Conservation (phyloP, 208 protist species). For the Acanthamoeba quina region DNA sequence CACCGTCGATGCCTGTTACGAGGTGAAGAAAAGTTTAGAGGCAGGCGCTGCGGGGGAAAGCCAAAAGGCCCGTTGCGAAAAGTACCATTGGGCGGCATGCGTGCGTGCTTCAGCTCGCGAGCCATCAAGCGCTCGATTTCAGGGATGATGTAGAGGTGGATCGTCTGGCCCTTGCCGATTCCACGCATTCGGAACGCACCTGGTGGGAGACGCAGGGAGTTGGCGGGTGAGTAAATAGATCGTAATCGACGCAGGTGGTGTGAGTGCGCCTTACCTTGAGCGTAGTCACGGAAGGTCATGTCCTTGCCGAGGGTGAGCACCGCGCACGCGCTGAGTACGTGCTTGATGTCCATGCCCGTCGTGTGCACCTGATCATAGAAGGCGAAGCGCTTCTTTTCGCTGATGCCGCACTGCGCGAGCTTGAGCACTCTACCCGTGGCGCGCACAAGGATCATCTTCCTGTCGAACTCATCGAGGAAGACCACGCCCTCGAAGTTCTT, state of each 20-base stretch:
- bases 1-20: background rate
- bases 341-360: conserved; percentile 97
- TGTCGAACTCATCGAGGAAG: conserved; percentile 94
- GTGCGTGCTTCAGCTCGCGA: conserved; percentile 83
- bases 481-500: conserved; percentile 95
- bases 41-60: too few species aligned
- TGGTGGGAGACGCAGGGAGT: background rate
- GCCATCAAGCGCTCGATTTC: conserved; percentile 93
- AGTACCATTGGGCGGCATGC: conserved; percentile 19
- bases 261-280: conserved; percentile 85
- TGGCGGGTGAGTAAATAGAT: background rate
- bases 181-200: conserved; percentile 93
- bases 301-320: conserved; percentile 97
- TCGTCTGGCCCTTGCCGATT: conserved; percentile 94
- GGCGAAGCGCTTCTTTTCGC: conserved; percentile 93
- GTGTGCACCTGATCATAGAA: conserved; percentile 97
- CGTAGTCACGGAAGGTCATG: conserved; percentile 96
- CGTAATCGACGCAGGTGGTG: too few species aligned
- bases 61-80: background rate
- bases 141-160: conserved; percentile 95
- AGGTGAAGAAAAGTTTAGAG: too few species aligned
- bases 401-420: conserved; percentile 95
- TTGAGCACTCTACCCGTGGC: conserved; percentile 91
- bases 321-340: conserved; percentile 93
- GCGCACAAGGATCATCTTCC: conserved; percentile 95